Percentiles rank a stretch among this genome's conserved stretches.
Conservation (phyloP, 2,329 filamentous ascomycete species). For the Cordyceps javanica region DNA sequence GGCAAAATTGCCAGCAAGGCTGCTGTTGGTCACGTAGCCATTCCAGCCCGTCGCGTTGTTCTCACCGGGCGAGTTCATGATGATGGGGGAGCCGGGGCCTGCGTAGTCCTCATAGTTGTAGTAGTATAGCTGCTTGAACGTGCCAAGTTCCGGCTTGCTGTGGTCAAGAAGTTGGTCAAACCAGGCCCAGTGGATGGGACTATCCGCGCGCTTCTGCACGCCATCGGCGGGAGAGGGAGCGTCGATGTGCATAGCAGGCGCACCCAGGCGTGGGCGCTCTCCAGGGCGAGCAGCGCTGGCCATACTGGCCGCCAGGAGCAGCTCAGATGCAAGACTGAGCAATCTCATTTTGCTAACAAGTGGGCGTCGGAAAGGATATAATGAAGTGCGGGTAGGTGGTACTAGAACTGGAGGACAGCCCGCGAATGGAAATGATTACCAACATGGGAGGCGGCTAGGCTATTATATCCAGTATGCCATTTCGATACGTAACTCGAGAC, state of each 20-base stretch:
- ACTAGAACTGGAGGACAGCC: background rate
- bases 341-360: background rate
- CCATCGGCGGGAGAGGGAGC: background rate
- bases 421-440: background rate
- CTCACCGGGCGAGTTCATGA: slow-evolving; percentile 63
- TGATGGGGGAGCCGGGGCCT: slow-evolving; percentile 69
- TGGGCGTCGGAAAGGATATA: background rate
- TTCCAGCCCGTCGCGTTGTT: slow-evolving; percentile 39
- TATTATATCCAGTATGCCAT: background rate
- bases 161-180: slow-evolving; percentile 57
- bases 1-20: slow-evolving; percentile 59
- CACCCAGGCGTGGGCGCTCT: background rate
- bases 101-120: slow-evolving; percentile 70
- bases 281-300: background rate
- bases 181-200: slow-evolving; percentile 1
- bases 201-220: slow-evolving; percentile 10
- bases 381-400: background rate
- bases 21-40: slow-evolving; percentile 61
- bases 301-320: slow-evolving; percentile 2
- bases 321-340: slow-evolving; percentile 6
- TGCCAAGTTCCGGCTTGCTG: slow-evolving; percentile 47
- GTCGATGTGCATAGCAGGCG: background rate
- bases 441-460: background rate
- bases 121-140: slow-evolving; percentile 70
- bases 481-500: background rate